Conservation (phyloP, 495 filamentous ascomycete genomes). For the Podospora australis region DNA sequence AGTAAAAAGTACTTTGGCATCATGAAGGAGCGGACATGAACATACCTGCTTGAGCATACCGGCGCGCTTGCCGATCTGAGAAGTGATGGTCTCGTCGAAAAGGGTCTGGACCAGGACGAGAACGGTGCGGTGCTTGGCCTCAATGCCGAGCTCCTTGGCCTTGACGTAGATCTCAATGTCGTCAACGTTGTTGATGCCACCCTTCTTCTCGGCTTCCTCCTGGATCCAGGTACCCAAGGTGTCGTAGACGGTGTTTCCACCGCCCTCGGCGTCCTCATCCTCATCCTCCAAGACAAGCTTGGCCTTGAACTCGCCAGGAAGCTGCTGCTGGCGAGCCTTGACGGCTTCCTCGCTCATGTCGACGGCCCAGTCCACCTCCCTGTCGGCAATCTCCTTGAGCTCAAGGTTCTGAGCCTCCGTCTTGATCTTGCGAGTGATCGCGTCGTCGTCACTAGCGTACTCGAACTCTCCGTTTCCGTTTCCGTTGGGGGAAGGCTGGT, state of each 20-base stretch:
- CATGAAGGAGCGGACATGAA: constrained; percentile 4
- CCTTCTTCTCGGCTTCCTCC: constrained; percentile 62
- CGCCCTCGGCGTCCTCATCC: constrained; percentile 72
- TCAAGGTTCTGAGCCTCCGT: constrained; percentile 70
- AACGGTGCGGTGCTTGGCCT: constrained; percentile 87
- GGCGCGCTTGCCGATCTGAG: constrained; percentile 73
- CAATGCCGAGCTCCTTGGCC: constrained; percentile 92
- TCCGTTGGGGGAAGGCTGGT: constrained; percentile 62
- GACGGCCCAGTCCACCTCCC: constrained; percentile 89
- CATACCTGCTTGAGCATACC: constrained; percentile 78
- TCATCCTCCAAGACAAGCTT: constrained; percentile 81
- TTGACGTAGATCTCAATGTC: constrained; percentile 91
- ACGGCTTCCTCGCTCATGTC: constrained; percentile 93
- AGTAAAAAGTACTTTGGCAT: constrained; percentile 17
- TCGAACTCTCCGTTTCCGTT: constrained; percentile 59
- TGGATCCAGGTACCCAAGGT: constrained; percentile 90
- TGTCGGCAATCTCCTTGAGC: constrained; percentile 48
- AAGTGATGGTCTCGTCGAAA: constrained; percentile 80
- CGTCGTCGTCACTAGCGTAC: constrained; percentile 84
- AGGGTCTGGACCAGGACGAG: constrained; percentile 88
- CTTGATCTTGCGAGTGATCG: constrained; percentile 84
- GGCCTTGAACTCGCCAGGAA: constrained; percentile 86
- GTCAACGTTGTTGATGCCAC: constrained; percentile 65
- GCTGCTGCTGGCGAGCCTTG: constrained; percentile 83
- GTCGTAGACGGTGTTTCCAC: constrained; percentile 76